A percentile compares a stretch with the other conserved stretches of the same genome.
These are phyloP conservation scores for Aleurites moluccanus DNA, from an alignment of 441 rosid species.

Conservation along the genomic window DNA sequence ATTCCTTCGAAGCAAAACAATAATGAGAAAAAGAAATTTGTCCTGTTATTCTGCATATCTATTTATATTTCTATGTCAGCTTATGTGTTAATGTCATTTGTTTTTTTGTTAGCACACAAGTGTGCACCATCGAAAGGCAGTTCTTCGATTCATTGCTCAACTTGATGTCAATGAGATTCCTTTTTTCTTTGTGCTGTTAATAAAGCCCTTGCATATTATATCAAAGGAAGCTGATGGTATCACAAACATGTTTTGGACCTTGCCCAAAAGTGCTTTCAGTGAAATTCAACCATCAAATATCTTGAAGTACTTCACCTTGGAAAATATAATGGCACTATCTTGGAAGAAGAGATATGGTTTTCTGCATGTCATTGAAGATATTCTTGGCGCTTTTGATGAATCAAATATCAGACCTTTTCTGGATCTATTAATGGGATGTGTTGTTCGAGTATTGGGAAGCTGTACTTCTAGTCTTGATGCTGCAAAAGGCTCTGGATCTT, in stretches of 20 bases:
- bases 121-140: constrained; percentile 73
- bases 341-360: constrained; percentile 83
- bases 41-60: background rate
- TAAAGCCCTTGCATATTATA: constrained; percentile 68
- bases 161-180: constrained; percentile 72
- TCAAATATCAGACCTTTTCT: constrained; percentile 69
- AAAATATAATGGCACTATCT: constrained; percentile 55
- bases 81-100: background rate
- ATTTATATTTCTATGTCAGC: background rate
- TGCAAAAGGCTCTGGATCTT: constrained; percentile 40
- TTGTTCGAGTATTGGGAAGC: constrained; percentile 69
- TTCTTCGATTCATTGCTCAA: constrained; percentile 82
- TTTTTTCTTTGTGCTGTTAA: constrained; percentile 71
- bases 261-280: constrained; percentile 37
- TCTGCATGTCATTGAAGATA: constrained; percentile 83
- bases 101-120: constrained; percentile 63
- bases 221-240: constrained; percentile 46
- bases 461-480: constrained; percentile 46
- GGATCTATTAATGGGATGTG: constrained; percentile 81
- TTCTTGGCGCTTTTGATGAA: constrained; percentile 83
- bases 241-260: constrained; percentile 44
- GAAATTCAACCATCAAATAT: constrained; percentile 48
- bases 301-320: constrained; percentile 58
- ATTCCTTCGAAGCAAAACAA: background rate
- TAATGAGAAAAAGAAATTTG: background rate